These are phyloP conservation scores for Stromatinia cepivora DNA, from an alignment of 2,329 filamentous ascomycete genomes.

Conservation along the genomic window DNA sequence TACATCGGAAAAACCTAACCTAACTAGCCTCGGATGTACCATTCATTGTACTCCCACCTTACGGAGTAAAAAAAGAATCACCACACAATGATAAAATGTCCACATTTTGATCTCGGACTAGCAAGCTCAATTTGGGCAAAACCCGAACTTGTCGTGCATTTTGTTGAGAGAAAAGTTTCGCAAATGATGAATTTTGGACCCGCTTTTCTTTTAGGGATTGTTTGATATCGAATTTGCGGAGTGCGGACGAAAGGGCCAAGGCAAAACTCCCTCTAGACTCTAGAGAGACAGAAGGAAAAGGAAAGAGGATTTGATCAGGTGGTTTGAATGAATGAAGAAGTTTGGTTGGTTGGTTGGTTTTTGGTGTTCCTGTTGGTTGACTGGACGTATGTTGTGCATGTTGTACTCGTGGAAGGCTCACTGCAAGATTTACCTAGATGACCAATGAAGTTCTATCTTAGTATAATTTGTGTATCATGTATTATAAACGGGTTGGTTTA, in stretches of 20 bases:
- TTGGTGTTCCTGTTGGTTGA: not conserved
- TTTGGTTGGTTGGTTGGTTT: not conserved
- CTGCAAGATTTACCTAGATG: not conserved
- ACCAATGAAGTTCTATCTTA: not conserved
- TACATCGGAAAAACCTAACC: not conserved
- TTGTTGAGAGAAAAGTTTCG: constrained; percentile 9
- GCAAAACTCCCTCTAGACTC: not conserved
- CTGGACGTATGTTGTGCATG: too few species aligned
- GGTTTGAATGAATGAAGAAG: too few species aligned
- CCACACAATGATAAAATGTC: not conserved
- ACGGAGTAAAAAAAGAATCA: not conserved
- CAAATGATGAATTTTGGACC: not conserved
- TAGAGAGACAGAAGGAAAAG: too few species aligned
- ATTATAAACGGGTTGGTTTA: not conserved
- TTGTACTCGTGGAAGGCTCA: not conserved
- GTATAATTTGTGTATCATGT: not conserved
- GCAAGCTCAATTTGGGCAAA: constrained; percentile 6
- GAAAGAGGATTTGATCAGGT: too few species aligned
- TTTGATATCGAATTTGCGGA: not conserved
- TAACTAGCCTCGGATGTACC: not conserved
- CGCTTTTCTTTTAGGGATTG: not conserved
- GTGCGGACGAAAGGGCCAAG: too few species aligned
- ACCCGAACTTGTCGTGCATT: constrained; percentile 9
- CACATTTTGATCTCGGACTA: not conserved
- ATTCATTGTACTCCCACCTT: not conserved